phyloP scores from a whole-genome alignment of 2,329 filamentous ascomycete genomes.

The Beauveria sp. region DNA sequence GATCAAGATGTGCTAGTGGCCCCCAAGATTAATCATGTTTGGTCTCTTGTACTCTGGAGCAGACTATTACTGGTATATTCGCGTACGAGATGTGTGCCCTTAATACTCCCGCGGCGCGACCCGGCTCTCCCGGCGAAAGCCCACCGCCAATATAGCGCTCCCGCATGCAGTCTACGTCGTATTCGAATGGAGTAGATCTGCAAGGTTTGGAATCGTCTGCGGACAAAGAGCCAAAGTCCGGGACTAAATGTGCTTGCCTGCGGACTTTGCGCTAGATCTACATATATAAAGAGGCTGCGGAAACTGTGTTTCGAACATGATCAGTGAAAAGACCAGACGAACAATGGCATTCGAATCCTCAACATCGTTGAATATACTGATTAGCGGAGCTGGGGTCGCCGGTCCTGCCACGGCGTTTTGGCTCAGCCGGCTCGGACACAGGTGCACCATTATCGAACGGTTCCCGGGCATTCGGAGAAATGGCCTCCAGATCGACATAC shows the following conservation, averaged over 20 bases:
- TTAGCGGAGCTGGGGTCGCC: constrained; percentile 38
- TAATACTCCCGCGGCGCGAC: not conserved
- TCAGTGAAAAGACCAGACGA: not conserved
- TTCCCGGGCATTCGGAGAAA: constrained; percentile 26
- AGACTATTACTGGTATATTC: not conserved
- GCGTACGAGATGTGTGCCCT: too few species aligned
- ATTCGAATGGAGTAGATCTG: not conserved
- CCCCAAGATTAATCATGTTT: not conserved
- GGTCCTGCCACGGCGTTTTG: constrained; percentile 36
- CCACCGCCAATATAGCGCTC: not conserved
- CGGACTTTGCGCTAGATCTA: not conserved
- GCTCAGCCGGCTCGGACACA: constrained; percentile 29
- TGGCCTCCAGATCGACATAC: constrained; percentile 40
- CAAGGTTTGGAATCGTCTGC: not conserved
- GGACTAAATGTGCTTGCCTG: not conserved
- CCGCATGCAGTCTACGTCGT: not conserved
- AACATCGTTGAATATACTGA: constrained; percentile 34
- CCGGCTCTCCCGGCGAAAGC: too few species aligned
- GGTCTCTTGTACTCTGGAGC: not conserved
- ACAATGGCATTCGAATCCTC: not conserved
- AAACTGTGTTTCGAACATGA: too few species aligned
- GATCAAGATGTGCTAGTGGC: not conserved
- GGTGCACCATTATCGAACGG: constrained; percentile 37
- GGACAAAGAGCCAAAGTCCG: not conserved
- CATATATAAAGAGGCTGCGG: not conserved